Percentiles rank a stretch among this genome's conserved stretches.
Conservation (phyloP, 352 stramenopile genomes). For the Pythium brassicae region DNA sequence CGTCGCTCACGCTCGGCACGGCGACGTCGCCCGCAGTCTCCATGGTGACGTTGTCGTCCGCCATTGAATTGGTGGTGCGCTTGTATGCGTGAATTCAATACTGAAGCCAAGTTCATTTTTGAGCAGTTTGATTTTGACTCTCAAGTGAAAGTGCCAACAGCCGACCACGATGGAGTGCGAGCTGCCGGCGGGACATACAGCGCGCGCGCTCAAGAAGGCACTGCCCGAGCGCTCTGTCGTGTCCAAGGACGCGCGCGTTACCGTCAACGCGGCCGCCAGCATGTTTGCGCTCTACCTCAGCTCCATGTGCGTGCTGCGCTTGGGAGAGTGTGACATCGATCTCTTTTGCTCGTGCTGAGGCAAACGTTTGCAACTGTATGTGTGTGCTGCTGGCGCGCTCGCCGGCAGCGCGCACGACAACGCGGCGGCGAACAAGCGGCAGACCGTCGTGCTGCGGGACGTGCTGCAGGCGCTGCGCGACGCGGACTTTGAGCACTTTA, state of each 20-base stretch:
- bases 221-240: conserved; percentile 65
- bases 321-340: not conserved
- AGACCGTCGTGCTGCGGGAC: conserved; percentile 73
- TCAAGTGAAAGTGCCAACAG: conserved; percentile 10
- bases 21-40: conserved; percentile 2
- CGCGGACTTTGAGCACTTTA: conserved; percentile 77
- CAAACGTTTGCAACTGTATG: too few relatives aligned
- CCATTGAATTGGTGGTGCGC: conserved; percentile 2
- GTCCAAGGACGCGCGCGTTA: conserved; percentile 60
- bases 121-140: not conserved
- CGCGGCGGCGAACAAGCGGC: conserved; percentile 62
- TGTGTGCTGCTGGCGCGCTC: too few relatives aligned
- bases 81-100: not conserved
- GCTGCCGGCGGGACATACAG: conserved; percentile 59
- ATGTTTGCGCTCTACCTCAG: conserved; percentile 80
- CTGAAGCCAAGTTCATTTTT: not conserved
- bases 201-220: conserved; percentile 58
- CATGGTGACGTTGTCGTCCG: not conserved
- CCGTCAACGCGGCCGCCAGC: conserved; percentile 65
- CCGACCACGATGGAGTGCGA: conserved; percentile 61
- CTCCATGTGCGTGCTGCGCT: conserved; percentile 34
- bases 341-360: too few relatives aligned
- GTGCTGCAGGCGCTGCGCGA: conserved; percentile 67
- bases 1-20: conserved; percentile 27
- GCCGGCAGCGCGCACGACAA: conserved; percentile 53